Conservation (phyloP, 306 rosid species). For the Quercus cerris region DNA sequence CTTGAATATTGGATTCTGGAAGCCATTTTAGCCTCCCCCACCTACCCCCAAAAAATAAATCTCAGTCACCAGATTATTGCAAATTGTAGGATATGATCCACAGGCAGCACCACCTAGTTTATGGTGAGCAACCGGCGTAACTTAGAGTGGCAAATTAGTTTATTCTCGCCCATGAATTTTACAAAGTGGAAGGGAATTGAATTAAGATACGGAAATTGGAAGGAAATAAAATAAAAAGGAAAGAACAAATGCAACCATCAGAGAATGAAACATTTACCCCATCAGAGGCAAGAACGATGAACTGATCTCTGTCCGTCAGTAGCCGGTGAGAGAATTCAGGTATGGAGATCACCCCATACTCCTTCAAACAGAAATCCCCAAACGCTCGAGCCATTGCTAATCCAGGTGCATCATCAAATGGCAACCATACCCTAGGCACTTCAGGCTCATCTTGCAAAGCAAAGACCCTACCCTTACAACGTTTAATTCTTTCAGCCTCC, state of each 20-base stretch:
- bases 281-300: constrained; percentile 92
- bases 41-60: no score
- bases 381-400: constrained; percentile 99
- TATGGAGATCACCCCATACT: constrained; percentile 89
- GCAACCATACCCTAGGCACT: constrained; percentile 92
- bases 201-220: background rate
- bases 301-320: constrained; percentile 77
- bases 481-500: constrained; percentile 92
- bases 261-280: constrained; percentile 59
- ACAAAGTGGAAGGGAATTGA: background rate
- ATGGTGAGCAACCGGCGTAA: background rate
- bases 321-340: constrained; percentile 79
- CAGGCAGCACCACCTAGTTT: constrained; percentile 3
- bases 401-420: constrained; percentile 95
- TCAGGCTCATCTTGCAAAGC: constrained; percentile 97
- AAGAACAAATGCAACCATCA: background rate
- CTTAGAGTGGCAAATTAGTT: constrained; percentile 9
- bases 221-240: background rate
- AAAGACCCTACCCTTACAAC: constrained; percentile 91
- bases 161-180: background rate
- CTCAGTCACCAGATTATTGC: no score
- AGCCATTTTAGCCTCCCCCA: background rate
- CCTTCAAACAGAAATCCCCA: constrained; percentile 95
- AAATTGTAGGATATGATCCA: background rate
- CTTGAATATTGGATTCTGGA: constrained; percentile 6